A percentile compares a stretch with the other conserved stretches of the same genome.
phyloP scores from a whole-genome alignment of 129 eudicot species.

The Flaveria robusta region DNA sequence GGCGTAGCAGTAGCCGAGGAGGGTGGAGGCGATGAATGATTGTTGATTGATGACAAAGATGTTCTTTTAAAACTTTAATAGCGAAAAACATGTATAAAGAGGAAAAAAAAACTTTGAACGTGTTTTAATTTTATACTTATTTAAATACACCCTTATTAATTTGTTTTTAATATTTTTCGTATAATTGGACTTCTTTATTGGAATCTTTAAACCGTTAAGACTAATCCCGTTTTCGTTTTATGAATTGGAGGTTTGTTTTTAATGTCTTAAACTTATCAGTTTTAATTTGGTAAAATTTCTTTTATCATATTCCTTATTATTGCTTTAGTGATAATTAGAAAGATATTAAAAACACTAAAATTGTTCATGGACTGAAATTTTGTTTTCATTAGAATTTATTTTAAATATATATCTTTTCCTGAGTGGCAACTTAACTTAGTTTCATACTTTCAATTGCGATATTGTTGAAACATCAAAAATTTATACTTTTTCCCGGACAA shows the following conservation, averaged over 20 bases:
- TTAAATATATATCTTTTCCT: background rate
- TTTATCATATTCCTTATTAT: background rate
- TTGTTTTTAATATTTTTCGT: background rate
- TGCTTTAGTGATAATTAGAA: background rate
- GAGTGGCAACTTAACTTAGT: background rate
- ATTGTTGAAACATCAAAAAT: too few species aligned
- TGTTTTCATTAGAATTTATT: background rate
- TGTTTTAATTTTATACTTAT: background rate
- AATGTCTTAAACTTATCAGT: background rate
- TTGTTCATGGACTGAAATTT: background rate
- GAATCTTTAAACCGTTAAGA: background rate
- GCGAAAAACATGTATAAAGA: too few species aligned
- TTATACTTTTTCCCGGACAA: too few species aligned
- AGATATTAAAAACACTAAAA: background rate
- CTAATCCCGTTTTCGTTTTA: background rate
- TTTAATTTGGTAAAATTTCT: background rate
- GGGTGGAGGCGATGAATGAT: too few species aligned
- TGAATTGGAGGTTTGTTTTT: background rate
- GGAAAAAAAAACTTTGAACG: background rate
- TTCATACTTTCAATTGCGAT: background rate
- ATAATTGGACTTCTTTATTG: background rate
- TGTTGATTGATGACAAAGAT: too few species aligned
- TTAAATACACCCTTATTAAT: background rate
- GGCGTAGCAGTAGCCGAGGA: background rate
- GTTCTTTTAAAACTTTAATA: background rate